Base-by-base conservation (phyloP, 2,329 filamentous ascomycete species). In the Diaporthe sp. region DNA sequence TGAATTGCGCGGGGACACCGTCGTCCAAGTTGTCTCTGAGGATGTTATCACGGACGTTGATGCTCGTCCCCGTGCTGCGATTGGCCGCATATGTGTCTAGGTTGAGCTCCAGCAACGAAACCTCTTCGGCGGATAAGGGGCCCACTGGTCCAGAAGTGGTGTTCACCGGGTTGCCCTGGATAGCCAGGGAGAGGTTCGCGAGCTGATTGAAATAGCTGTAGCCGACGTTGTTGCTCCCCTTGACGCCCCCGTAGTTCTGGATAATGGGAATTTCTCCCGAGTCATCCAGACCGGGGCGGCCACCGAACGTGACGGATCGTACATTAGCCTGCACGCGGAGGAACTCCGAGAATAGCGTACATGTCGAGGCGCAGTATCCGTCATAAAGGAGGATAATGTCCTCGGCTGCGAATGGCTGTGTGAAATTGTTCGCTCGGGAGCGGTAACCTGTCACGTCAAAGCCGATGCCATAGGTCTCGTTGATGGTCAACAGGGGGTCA, bases 371-470 rank as follows among this genome's bases (percentile, higher is more conserved):
- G 79, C 89, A 91, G 77, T 87, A 86, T 28, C 89, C 89, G 76
- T 91, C 89, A 38, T 86, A 85, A n/a, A 90, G 83, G 15, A 91
- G 80, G 55, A 90, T 84, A 52, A 91, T 86, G 78, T 91, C 87
- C 74, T 91, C 87, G 2, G 88, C 82, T 2, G 83, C 84, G 78
- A 92, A 91, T 3, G 89, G 89, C 71, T 86, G 82, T 0, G 85
- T 84, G 72, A 87, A 84, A 47, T 54, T 54, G 77, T 86, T 85
- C 12, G 81, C 78, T 28, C 85, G 83, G 77, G 84, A 85, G 50
- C 84, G 79, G 77, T 88, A 88, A 47, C 87, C 87, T 3, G 86
- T 86, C 66, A 89, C 61, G n/a, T 73, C 61, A 19, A 58, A 73
- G 28, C 71, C 71, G 22, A 69, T 35, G 22, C 71, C 71, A 80